A percentile compares a stretch with the other conserved stretches of the same genome.
Evolutionary conservation across 345 rosid genomes (phyloP).

Genomic region (Cardamine chenopodiifolia): DNA sequence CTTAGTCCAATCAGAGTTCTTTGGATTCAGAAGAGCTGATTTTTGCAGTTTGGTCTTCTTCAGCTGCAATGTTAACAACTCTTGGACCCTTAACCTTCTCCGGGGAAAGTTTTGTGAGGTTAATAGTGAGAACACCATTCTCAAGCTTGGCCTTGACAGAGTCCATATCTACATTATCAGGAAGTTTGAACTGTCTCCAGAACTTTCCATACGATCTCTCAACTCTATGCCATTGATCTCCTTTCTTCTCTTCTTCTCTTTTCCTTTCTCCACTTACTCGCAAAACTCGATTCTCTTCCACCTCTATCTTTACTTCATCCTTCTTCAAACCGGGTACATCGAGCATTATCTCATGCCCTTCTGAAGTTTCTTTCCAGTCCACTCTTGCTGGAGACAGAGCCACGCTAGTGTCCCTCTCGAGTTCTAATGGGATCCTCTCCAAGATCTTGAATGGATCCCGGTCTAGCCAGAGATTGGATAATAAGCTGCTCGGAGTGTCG

Average conservation of each 20-base stretch:
- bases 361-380: constrained; percentile 90
- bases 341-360: constrained; percentile 67
- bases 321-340: constrained; percentile 80
- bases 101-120: constrained; percentile 59
- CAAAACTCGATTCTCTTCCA: constrained; percentile 64
- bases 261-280: constrained; percentile 83
- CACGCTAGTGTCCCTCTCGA: constrained; percentile 54
- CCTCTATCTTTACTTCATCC: constrained; percentile 82
- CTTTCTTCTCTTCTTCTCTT: constrained; percentile 70
- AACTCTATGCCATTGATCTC: constrained; percentile 83
- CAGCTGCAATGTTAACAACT: constrained; percentile 59
- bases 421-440: constrained; percentile 66
- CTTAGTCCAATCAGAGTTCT: constrained; percentile 51
- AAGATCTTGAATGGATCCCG: constrained; percentile 69
- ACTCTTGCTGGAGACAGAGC: constrained; percentile 60
- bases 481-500: constrained; percentile 50
- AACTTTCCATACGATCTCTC: constrained; percentile 85
- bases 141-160: constrained; percentile 69
- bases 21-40: constrained; percentile 47
- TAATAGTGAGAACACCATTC: constrained; percentile 69
- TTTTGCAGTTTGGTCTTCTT: constrained; percentile 49
- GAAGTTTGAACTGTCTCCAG: constrained; percentile 82
- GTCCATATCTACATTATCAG: constrained; percentile 80
- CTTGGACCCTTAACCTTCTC: constrained; percentile 69
- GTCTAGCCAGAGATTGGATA: constrained; percentile 53